A percentile compares a stretch with the other conserved stretches of the same genome.
phyloP scores from a whole-genome alignment of 2,329 filamentous ascomycete genomes.

The Colletotrichum sp. region DNA sequence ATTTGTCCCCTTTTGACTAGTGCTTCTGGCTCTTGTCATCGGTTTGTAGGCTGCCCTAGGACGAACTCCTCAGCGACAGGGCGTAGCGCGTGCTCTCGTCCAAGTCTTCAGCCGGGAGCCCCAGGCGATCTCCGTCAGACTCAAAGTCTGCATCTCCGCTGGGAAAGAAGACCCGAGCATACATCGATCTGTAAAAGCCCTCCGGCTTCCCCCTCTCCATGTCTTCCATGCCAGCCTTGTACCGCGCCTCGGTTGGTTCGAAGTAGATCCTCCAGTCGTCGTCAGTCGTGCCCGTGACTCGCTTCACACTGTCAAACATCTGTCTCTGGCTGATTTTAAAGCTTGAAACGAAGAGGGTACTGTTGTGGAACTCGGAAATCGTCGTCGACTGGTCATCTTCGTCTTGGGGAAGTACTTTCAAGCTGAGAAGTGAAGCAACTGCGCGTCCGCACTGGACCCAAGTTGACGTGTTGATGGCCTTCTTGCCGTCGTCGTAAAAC shows the following conservation, averaged over 20 bases:
- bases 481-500: slow-evolving; percentile 61
- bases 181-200: slow-evolving; percentile 45
- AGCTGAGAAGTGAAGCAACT: slow-evolving; percentile 40
- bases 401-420: slow-evolving; percentile 25
- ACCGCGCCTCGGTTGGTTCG: slow-evolving; percentile 52
- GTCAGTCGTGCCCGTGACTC: slow-evolving; percentile 61
- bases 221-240: slow-evolving; percentile 47
- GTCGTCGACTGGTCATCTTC: not conserved
- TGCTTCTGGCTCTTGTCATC: not conserved
- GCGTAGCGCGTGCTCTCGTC: slow-evolving; percentile 53
- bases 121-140: slow-evolving; percentile 55
- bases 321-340: slow-evolving; percentile 67
- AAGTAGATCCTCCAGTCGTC: slow-evolving; percentile 55
- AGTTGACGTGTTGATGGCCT: slow-evolving; percentile 61
- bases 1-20: not conserved
- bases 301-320: slow-evolving; percentile 66
- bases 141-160: slow-evolving; percentile 17
- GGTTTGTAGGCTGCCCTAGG: not conserved
- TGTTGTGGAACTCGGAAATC: slow-evolving; percentile 42
- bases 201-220: slow-evolving; percentile 42
- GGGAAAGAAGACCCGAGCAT: not conserved
- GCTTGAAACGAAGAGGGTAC: slow-evolving; percentile 55
- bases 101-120: slow-evolving; percentile 61
- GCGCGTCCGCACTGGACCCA: slow-evolving; percentile 60
- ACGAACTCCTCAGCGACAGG: not conserved